Evolutionary conservation across 495 filamentous ascomycete genomes (phyloP), one percentile per base, ranked within the genome.

Genomic region (Bathelium albidoporum): DNA sequence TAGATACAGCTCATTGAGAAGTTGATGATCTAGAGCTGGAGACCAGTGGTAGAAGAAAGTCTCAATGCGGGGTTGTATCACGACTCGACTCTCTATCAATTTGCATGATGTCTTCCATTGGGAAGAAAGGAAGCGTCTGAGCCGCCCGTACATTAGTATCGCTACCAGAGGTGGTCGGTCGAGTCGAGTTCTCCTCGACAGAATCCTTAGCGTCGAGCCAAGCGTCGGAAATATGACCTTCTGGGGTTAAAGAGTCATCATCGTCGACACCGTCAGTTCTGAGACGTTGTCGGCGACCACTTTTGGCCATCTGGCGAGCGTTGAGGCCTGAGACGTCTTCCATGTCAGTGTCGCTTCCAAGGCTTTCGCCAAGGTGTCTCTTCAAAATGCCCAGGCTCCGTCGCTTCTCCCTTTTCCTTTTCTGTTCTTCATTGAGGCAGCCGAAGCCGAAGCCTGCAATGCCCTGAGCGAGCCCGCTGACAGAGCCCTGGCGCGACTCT

Each of bases 291-390:
- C 49, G 49, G 24, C 49, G 49, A 55, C 49, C 49, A 29, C 22
- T 55, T 29, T 55, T 55, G 49, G 49, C 49, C 49, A 55, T 55
- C 29, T 55, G 22, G 2, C 49, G 49, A 10, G 49, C 49, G 20
- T 55, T 55, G 22, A 28, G 24, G 2, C 49, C 49, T 20, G 49
- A 55, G 24, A 55, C 49, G 44, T 71, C 72, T 2, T 69, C 71
- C 32, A 66, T 64, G 45, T 70, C 72, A 49, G 69, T 66, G 39
- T 73, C 71, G 45, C 72, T 71, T 58, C 66, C 70, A 26, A 75
- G 60, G 49, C 72, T 75, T 59, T 73, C 66, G 41, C 66, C 70
- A 60, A 72, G 66, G 55, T 58, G 71, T 28, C 73, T 26, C 65
- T 71, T 71, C 45, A 69, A 69, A 44, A 49, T 66, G 45, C 53